Evolutionary conservation across 2,329 filamentous ascomycete genomes (phyloP), one percentile per base, ranked within the genome.

Genomic region (Dactylonectria macrodidyma): DNA sequence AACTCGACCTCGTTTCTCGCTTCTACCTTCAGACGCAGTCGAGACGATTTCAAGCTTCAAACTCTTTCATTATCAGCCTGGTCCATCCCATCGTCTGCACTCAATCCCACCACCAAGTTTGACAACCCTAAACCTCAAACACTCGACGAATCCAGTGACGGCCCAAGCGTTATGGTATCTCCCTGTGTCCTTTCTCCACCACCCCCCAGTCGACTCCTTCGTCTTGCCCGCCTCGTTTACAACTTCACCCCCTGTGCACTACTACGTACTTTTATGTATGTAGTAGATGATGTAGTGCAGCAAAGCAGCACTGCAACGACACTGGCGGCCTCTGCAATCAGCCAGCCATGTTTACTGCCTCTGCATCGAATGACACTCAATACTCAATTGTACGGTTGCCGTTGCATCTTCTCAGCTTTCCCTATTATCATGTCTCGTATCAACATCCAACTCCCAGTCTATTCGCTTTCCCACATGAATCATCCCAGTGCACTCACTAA

Each of bases 381-480:
- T 30, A 30, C 26, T 30, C 26, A 30, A 30, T 30, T 30, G 26
- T 7, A 4, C 26, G 4, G 26, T 30, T 30, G 26, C 26, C 26
- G 26, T 30, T 11, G 36, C 54, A 36, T 36, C 51, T 22, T 54
- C 51, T 46, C 34, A 58, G 48, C 47, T 62, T 44, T 62, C 62
- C 38, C 8, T 26, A 50, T 59, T 36, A 24, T 56, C 54, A 44
- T 59, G 59, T 24, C 62, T 47, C 69, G 68, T 44, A 66, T 67
- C 68, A 59, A 66, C 62, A 55, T 62, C 56, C 61, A 69, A 69
- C 71, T 71, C 68, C 70, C 59, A 7, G 48, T 72, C 70, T 72
- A 72, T 67, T 67, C 41, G 16, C 57, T 48, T 41, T 51, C 54
- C n/a, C 47, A 56, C 52, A 41, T 56, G 38, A 7, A 55, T 54